These are phyloP conservation scores for Zygosaccharomyces bisporus DNA, from an alignment of 805 yeast genomes.

Conservation along the genomic window DNA sequence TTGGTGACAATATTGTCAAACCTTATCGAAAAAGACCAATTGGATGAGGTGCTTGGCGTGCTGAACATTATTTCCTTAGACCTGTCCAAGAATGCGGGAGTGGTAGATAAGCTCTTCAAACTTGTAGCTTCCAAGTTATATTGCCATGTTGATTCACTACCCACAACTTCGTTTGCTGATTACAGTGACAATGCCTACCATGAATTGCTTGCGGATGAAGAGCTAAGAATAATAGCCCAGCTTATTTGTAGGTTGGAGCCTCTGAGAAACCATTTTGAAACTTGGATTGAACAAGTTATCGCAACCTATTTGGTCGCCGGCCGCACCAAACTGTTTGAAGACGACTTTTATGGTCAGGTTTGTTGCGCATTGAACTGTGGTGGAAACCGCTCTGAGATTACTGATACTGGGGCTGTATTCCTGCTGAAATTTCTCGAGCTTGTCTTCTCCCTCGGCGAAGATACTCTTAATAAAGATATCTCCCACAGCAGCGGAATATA, in stretches of 20 bases:
- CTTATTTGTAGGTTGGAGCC: conserved; percentile 12
- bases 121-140: conserved; percentile 2
- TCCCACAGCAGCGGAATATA: conserved; percentile 15
- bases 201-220: conserved; percentile 6
- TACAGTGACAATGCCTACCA: not conserved
- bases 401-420: conserved; percentile 10
- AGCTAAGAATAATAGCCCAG: conserved; percentile 11
- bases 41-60: conserved; percentile 19
- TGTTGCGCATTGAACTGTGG: not conserved
- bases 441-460: conserved; percentile 32
- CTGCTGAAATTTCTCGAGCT: conserved; percentile 40
- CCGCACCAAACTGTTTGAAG: conserved; percentile 15
- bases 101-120: conserved; percentile 5
- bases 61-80: conserved; percentile 11
- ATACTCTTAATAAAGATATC: not conserved
- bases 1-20: conserved; percentile 15
- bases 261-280: conserved; percentile 14
- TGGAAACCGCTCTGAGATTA: not conserved
- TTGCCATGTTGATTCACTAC: not conserved
- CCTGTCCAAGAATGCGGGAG: conserved; percentile 3
- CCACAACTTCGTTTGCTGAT: not conserved
- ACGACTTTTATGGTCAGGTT: conserved; percentile 5
- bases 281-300: conserved; percentile 14
- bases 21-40: conserved; percentile 14
- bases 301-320: conserved; percentile 8